Evolutionary conservation across 2,329 filamentous ascomycete species (phyloP).

Genomic region (Epichloe scottii): DNA sequence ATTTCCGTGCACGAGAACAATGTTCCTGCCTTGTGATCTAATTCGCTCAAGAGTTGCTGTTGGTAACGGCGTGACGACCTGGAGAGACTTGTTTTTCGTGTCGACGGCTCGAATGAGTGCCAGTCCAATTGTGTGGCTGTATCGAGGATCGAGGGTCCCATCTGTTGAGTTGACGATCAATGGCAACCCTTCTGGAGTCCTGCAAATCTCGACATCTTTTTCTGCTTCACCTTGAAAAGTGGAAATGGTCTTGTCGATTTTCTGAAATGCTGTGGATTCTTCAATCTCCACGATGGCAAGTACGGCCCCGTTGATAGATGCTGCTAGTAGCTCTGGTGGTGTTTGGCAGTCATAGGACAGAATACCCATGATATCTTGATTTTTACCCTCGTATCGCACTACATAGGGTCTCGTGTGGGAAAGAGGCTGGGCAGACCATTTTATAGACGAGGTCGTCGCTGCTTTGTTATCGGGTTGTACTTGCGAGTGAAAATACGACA

Average conservation of each 20-base stretch:
- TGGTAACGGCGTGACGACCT: conserved; percentile 52
- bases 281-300: conserved; percentile 54
- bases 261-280: conserved; percentile 34
- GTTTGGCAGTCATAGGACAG: conserved; percentile 55
- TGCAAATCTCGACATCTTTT: conserved; percentile 6
- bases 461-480: not conserved
- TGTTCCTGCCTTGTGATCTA: conserved; percentile 28
- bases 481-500: conserved; percentile 61
- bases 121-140: conserved; percentile 48
- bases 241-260: conserved; percentile 9
- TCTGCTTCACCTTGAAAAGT: not conserved
- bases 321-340: conserved; percentile 42
- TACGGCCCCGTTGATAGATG: conserved; percentile 58
- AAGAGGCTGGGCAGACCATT: conserved; percentile 44
- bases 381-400: conserved; percentile 42
- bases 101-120: conserved; percentile 63
- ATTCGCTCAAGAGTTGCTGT: conserved; percentile 26
- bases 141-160: conserved; percentile 44
- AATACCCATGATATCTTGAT: conserved; percentile 48
- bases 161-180: conserved; percentile 44
- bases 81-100: conserved; percentile 35
- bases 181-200: conserved; percentile 42
- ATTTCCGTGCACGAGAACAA: conserved; percentile 55
- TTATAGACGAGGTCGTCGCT: conserved; percentile 8
- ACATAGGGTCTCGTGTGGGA: conserved; percentile 46